Evolutionary conservation across 2,329 filamentous ascomycete genomes (phyloP), one percentile per base, ranked within the genome.

Genomic region (Cryphonectria nitschkei): DNA sequence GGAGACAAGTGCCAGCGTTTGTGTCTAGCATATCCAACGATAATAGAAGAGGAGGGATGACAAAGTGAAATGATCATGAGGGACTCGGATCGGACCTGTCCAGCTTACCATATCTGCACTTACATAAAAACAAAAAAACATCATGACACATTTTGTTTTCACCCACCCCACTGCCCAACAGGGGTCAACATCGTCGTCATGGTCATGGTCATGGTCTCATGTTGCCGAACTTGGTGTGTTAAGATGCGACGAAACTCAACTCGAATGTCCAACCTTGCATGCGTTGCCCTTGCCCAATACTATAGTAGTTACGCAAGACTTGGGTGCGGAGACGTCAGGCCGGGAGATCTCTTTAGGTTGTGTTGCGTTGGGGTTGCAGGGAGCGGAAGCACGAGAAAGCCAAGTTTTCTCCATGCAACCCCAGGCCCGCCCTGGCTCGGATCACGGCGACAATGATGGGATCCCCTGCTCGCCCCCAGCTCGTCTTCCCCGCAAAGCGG

Each of bases 361-460:
- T 34, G 50, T 58, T 56, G 26, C 43, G 43, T 46, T 46, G 16
- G 43, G 50, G 65, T 34, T 41, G 65, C 50, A 50, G 56, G 16
- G 65, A 56, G 65, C 50, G 56, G 16, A 54, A 56, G 54, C 50
- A 41, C 29, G 65, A 26, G 34, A 64, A 43, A 68, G 60, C 46
- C 43, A 64, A 63, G 34, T n/a, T 32, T 22, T 41, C 22, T 8
- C 50, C 5, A 43, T 43, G 32, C 29, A n/a, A 39, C 58, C 34
- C 34, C 34, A 39, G 34, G 32, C 19, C 58, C 19, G 46, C 46
- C 32, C 32, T n/a, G 5, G 37, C 34, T 32, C 32, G 58, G 58
- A 61, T 39, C 58, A 39, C 22, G 14, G 58, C 19, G 58, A 39
- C 16, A 39, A 8, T 14, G 52, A 54, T 32, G 46, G 46, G 46